phyloP scores from a whole-genome alignment of 2,329 filamentous ascomycete species.

The Hypoxylon sp. region DNA sequence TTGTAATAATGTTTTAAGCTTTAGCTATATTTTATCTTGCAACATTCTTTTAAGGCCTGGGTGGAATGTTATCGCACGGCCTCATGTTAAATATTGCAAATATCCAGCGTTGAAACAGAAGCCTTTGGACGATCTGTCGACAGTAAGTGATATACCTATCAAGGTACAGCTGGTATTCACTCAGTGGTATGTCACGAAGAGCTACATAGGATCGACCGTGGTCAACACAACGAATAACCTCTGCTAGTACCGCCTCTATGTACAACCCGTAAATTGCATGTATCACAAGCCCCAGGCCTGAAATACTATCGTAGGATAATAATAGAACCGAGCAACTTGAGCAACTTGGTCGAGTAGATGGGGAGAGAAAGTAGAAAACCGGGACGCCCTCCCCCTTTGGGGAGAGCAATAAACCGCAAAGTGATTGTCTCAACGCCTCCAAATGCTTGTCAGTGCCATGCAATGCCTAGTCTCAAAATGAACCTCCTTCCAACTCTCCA shows the following conservation, averaged over 20 bases:
- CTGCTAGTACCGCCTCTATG: not conserved
- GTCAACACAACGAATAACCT: not conserved
- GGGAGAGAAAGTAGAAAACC: slow-evolving; percentile 11
- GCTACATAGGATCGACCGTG: not conserved
- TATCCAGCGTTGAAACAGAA: too few relatives aligned
- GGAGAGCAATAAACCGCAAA: slow-evolving; percentile 32
- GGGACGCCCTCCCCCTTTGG: slow-evolving; percentile 1
- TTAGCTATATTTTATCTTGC: too few relatives aligned
- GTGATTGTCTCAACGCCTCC: slow-evolving; percentile 35
- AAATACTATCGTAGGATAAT: not conserved
- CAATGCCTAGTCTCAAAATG: slow-evolving; percentile 26
- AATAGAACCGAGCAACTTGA: not conserved
- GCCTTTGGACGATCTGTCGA: too few relatives aligned
- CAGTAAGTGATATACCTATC: too few relatives aligned
- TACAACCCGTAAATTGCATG: not conserved
- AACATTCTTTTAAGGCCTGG: too few relatives aligned
- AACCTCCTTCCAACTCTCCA: slow-evolving; percentile 18
- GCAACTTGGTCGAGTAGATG: not conserved
- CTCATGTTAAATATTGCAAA: too few relatives aligned
- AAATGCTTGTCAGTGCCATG: slow-evolving; percentile 40
- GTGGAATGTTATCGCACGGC: too few relatives aligned
- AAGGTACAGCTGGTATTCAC: not conserved
- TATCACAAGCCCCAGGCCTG: not conserved
- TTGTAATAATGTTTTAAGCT: too few relatives aligned
- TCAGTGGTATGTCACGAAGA: not conserved